phyloP scores from a whole-genome alignment of 805 yeast genomes.

The Wickerhamomyces bisporus region DNA sequence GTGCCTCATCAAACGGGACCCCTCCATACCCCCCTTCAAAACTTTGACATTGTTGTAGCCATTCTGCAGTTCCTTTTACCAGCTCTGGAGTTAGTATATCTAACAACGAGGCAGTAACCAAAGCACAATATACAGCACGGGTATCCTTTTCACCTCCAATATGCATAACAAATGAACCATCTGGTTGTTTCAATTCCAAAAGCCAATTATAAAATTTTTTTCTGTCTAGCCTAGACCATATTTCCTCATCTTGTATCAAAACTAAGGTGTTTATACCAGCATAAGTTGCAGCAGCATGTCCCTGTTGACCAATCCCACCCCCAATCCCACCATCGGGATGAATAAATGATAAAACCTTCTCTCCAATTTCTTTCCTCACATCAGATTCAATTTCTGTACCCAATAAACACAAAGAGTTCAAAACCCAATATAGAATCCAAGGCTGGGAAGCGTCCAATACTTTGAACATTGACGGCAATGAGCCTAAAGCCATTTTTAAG shows the following conservation, averaged over 20 bases:
- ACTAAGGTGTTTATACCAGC: slow-evolving; percentile 68
- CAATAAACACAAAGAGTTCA: slow-evolving; percentile 46
- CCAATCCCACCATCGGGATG: slow-evolving; percentile 62
- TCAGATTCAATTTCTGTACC: slow-evolving; percentile 26
- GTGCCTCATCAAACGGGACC: slow-evolving; percentile 79
- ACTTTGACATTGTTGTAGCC: slow-evolving; percentile 72
- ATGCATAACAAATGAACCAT: slow-evolving; percentile 80
- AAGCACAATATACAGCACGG: slow-evolving; percentile 81
- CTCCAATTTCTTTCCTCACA: slow-evolving; percentile 25
- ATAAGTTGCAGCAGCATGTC: slow-evolving; percentile 82
- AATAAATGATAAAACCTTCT: slow-evolving; percentile 27
- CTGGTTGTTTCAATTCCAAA: slow-evolving; percentile 48
- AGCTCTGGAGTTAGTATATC: slow-evolving; percentile 60
- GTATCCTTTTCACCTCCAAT: slow-evolving; percentile 78
- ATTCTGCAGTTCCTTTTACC: slow-evolving; percentile 44
- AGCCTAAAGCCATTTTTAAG: slow-evolving; percentile 15
- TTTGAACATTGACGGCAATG: slow-evolving; percentile 19
- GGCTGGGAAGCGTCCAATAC: slow-evolving; percentile 85
- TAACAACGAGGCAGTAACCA: slow-evolving; percentile 65
- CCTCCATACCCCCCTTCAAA: slow-evolving; percentile 97
- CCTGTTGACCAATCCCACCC: slow-evolving; percentile 78
- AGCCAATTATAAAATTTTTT: slow-evolving; percentile 57
- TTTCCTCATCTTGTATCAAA: slow-evolving; percentile 38
- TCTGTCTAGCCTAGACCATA: slow-evolving; percentile 42
- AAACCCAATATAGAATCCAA: slow-evolving; percentile 86